Evolutionary conservation across 805 yeast species (phyloP), one percentile per base, ranked within the genome.

Genomic region (Candida krabiensis): DNA sequence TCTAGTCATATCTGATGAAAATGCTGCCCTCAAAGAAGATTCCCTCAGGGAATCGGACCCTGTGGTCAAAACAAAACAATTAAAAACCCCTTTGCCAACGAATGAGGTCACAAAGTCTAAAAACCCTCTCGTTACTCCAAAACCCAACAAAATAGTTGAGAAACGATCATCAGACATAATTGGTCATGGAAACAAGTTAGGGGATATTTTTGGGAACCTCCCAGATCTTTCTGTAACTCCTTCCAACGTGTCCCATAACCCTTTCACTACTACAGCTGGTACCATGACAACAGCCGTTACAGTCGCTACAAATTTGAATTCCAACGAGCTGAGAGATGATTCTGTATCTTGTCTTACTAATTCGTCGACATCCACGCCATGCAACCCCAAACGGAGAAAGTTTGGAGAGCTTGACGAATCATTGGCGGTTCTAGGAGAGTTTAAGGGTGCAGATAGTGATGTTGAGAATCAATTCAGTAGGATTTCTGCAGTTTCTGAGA

Each of bases 291-390:
- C 52, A 4, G 47, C 50, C 6, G 41, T 45, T 3, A 43, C 52
- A 0, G 39, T 40, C 18, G 40, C 28, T 24, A 43, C 47, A 2
- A 43, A 43, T 18, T 17, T 45, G 27, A 43, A 36, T 30, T 41
- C 48, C 9, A 39, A 39, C 24, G 48, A 43, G 18, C 29, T 43
- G 24, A 37, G 36, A 23, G 43, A 38, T 8, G 41, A 40, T 26
- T 39, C 48, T 12, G 47, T 43, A 15, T 47, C 52, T 14, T 41
- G 48, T 30, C 25, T 44, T 18, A 47, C 52, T 18, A 47, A 47
- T 33, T 44, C 52, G 24, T 47, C 52, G 3, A 38, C 43, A 3
- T 47, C 52, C 9, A 47, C 52, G 2, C 52, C 52, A 9, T 47
- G 52, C 30, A 44, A 44, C 35, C 40, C 46, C 7, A 47, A 42